These are phyloP conservation scores for Melastoma candidum DNA, from an alignment of 441 rosid genomes.

Conservation along the genomic window DNA sequence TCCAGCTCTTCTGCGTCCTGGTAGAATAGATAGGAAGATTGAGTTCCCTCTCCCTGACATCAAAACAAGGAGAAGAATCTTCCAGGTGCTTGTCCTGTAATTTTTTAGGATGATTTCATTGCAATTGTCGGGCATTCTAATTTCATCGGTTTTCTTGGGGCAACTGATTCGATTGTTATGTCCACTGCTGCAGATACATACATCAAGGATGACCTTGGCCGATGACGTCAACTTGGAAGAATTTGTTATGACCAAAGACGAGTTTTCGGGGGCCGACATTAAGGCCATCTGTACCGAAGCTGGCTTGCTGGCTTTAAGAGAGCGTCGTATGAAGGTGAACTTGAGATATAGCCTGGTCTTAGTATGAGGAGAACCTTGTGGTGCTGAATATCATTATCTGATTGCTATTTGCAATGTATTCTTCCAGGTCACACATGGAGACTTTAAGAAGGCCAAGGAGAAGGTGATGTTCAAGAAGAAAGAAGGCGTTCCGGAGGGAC, in stretches of 20 bases:
- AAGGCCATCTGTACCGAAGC: constrained; percentile 96
- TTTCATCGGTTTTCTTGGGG: not conserved
- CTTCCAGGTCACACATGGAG: constrained; percentile 49
- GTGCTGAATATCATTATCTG: too few species aligned
- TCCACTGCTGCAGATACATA: constrained; percentile 56
- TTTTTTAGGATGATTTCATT: too few species aligned
- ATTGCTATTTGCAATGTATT: not conserved
- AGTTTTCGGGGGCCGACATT: constrained; percentile 95
- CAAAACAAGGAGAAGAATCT: constrained; percentile 88
- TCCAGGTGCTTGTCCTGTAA: constrained; percentile 44
- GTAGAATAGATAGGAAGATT: constrained; percentile 88
- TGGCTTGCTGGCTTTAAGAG: constrained; percentile 86
- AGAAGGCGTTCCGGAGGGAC: constrained; percentile 67
- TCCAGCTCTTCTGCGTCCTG: constrained; percentile 96
- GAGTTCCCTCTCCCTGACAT: constrained; percentile 98
- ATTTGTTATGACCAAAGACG: constrained; percentile 98
- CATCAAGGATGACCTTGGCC: constrained; percentile 88
- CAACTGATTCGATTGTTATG: not conserved
- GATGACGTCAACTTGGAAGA: constrained; percentile 97
- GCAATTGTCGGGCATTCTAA: constrained; percentile 1
- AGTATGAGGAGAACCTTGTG: too few species aligned
- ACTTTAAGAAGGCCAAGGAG: constrained; percentile 62
- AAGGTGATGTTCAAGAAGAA: constrained; percentile 78
- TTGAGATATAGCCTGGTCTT: not conserved
- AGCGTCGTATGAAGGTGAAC: constrained; percentile 91